A percentile compares a stretch with the other conserved stretches of the same genome.
Conservation (phyloP, 2,329 filamentous ascomycete species). For the Botrytis cinerea region DNA sequence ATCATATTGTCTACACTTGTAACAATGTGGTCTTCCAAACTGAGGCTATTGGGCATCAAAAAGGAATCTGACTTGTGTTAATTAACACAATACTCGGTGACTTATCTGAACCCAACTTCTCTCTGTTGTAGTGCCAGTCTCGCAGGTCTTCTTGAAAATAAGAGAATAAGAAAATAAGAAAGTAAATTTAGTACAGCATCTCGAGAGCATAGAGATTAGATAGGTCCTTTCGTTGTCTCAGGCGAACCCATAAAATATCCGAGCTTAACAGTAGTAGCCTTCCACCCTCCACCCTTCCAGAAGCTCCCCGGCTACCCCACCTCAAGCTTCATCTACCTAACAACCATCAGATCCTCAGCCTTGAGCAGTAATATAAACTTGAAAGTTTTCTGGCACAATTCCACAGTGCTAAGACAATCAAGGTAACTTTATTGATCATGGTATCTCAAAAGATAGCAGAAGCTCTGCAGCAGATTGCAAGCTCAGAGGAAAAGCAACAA, state of each 20-base stretch:
- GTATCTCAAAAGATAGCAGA: constrained; percentile 46
- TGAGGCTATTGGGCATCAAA: background rate
- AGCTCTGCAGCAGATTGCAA: constrained; percentile 48
- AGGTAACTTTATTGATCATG: constrained; percentile 30
- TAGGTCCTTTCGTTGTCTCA: background rate
- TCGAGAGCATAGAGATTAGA: background rate
- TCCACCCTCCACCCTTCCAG: background rate
- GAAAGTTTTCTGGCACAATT: background rate
- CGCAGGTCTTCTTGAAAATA: background rate
- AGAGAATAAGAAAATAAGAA: background rate
- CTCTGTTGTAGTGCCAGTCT: background rate
- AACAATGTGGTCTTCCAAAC: background rate
- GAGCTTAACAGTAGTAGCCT: background rate
- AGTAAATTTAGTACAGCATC: background rate
- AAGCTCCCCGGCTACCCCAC: constrained; percentile 2
- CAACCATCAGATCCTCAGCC: background rate
- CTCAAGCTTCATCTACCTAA: background rate
- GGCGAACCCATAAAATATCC: constrained; percentile 3
- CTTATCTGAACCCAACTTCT: background rate
- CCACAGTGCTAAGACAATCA: background rate
- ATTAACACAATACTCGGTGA: background rate
- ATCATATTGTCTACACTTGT: background rate
- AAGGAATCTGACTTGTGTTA: background rate
- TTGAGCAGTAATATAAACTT: constrained; percentile 4
- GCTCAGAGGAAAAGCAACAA: constrained; percentile 47